Conservation (phyloP, 2,329 filamentous ascomycete species). For the Stenocarpella maydis region DNA sequence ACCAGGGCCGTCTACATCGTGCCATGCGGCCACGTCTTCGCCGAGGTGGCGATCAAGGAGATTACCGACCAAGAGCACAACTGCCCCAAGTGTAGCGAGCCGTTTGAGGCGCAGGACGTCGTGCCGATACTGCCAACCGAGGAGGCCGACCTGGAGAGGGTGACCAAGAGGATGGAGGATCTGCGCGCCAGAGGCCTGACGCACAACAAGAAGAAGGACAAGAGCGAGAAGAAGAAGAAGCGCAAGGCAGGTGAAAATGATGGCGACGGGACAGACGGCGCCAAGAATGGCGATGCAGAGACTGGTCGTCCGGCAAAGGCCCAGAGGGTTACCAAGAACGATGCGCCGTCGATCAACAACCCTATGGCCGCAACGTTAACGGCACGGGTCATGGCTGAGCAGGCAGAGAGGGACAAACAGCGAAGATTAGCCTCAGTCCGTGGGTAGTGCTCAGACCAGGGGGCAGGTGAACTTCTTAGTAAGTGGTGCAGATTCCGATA, state of each 20-base stretch:
- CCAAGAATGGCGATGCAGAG: conserved; percentile 61
- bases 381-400: conserved; percentile 85
- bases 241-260: conserved; percentile 65
- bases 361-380: conserved; percentile 85
- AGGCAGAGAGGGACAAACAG: conserved; percentile 82
- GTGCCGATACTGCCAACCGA: conserved; percentile 82
- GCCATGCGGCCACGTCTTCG: conserved; percentile 94
- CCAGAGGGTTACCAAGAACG: conserved; percentile 38
- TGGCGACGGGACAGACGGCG: conserved; percentile 44
- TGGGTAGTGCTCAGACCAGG: conserved; percentile 29
- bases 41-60: conserved; percentile 84
- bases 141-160: conserved; percentile 72
- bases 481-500: not conserved
- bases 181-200: conserved; percentile 77
- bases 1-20: conserved; percentile 88
- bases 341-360: conserved; percentile 77
- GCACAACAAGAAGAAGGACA: conserved; percentile 88
- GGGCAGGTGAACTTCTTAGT: not conserved
- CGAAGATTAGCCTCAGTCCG: conserved; percentile 68
- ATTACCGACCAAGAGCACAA: conserved; percentile 63
- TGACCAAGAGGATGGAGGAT: conserved; percentile 72
- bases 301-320: conserved; percentile 34
- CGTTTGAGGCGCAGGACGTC: conserved; percentile 77
- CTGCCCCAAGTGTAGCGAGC: conserved; percentile 77
- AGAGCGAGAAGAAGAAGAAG: conserved; percentile 73